Percentiles rank a stretch among this genome's conserved stretches.
Evolutionary conservation across 441 rosid genomes (phyloP).

Genomic region (Erysimum cheiri): DNA sequence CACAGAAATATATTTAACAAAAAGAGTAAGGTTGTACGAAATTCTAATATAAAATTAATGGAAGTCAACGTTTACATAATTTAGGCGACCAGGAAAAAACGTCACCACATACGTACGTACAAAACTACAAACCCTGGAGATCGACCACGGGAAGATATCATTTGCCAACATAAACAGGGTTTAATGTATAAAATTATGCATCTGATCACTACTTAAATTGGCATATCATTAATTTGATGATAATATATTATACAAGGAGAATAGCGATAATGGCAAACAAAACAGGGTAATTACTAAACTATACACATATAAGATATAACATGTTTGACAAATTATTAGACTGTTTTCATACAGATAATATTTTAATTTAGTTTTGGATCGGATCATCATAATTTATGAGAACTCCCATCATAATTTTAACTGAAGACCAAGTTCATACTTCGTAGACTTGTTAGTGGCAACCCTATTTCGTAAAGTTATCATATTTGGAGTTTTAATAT

Average conservation of each 20-base stretch:
- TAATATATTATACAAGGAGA: background rate
- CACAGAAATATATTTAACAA: no score
- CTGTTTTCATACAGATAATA: no score
- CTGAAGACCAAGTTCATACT: no score
- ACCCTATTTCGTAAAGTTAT: no score
- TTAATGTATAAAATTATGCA: conserved; percentile 3
- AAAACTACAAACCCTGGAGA: conserved; percentile 10
- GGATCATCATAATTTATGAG: no score
- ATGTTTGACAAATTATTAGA: background rate
- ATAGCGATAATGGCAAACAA: background rate
- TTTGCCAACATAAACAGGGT: conserved; percentile 11
- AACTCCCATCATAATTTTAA: no score
- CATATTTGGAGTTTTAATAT: no score
- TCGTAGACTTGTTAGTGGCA: no score
- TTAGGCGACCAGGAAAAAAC: conserved; percentile 12
- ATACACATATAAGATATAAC: background rate
- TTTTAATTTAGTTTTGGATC: no score
- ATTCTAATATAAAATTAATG: background rate
- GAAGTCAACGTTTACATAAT: conserved; percentile 29
- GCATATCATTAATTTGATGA: conserved; percentile 4
- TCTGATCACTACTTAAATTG: background rate
- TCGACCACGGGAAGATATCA: conserved; percentile 15
- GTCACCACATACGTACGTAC: conserved; percentile 44
- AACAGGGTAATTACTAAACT: background rate
- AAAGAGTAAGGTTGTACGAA: background rate